Conservation (phyloP, 1,284 basidiomycete genomes). For the Boletus sp. region DNA sequence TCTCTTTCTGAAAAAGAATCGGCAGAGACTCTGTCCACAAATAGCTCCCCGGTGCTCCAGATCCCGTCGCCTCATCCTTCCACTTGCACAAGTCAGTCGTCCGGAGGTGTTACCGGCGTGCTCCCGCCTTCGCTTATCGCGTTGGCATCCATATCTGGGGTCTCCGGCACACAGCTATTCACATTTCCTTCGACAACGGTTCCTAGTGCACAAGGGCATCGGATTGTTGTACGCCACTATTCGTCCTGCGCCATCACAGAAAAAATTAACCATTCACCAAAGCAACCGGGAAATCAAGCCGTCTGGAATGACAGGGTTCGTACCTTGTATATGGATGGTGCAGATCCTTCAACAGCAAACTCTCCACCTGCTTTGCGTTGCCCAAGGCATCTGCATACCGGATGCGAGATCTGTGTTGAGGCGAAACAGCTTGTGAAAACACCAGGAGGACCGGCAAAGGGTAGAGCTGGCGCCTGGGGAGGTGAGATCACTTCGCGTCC, state of each 20-base stretch:
- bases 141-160: conserved; percentile 40
- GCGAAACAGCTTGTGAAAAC: conserved; percentile 41
- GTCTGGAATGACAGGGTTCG: conserved; percentile 45
- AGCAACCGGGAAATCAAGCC: conserved; percentile 18
- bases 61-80: conserved; percentile 31
- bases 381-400: conserved; percentile 66
- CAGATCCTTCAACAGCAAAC: conserved; percentile 60
- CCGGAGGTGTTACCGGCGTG: conserved; percentile 4
- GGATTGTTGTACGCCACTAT: conserved; percentile 16
- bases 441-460: conserved; percentile 29
- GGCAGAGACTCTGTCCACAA: conserved; percentile 19
- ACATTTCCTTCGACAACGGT: conserved; percentile 4
- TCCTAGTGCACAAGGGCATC: conserved; percentile 12
- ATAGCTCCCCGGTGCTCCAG: conserved; percentile 24
- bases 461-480: conserved; percentile 25
- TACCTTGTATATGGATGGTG: conserved; percentile 57
- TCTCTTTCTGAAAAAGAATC: conserved; percentile 27
- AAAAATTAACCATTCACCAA: not conserved
- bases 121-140: conserved; percentile 40
- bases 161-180: conserved; percentile 6
- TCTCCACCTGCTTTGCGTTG: conserved; percentile 65
- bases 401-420: conserved; percentile 71
- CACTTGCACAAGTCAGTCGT: conserved; percentile 26
- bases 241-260: not conserved
- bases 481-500: conserved; percentile 29